These are phyloP conservation scores for Pisolithus sp. DNA, from an alignment of 768 basidiomycete genomes.

Conservation along the genomic window DNA sequence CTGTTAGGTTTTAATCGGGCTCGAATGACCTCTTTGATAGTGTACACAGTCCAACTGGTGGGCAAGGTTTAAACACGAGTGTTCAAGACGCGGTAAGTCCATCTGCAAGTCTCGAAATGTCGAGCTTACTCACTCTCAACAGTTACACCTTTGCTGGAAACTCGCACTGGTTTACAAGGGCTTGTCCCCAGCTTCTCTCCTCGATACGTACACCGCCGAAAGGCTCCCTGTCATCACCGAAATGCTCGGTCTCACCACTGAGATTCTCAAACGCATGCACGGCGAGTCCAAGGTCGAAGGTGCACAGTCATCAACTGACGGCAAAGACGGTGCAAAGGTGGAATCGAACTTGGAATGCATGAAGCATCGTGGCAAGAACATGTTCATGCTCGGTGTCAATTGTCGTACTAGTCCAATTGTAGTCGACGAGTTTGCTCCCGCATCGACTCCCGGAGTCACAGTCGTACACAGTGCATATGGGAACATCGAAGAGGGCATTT, in stretches of 20 bases:
- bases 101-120: background rate
- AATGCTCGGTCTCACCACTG: slow-evolving; percentile 33
- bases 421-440: no score
- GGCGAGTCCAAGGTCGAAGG: background rate
- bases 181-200: slow-evolving; percentile 16
- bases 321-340: background rate
- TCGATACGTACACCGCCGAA: slow-evolving; percentile 34
- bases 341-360: background rate
- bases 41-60: no score
- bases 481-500: no score
- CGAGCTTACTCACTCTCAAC: background rate
- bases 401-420: no score
- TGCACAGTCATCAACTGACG: background rate
- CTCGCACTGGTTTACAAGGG: slow-evolving; percentile 27
- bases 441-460: no score
- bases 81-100: no score
- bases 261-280: background rate
- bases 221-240: slow-evolving; percentile 36
- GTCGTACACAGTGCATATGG: no score
- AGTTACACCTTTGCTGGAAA: slow-evolving; percentile 40
- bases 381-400: no score
- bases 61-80: no score
- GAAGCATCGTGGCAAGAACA: no score
- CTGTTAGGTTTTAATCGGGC: no score
- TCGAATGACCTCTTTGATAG: no score